A percentile compares a stretch with the other conserved stretches of the same genome.
Conservation (phyloP, 2,329 filamentous ascomycete genomes). For the Drechslerella dactyloides region DNA sequence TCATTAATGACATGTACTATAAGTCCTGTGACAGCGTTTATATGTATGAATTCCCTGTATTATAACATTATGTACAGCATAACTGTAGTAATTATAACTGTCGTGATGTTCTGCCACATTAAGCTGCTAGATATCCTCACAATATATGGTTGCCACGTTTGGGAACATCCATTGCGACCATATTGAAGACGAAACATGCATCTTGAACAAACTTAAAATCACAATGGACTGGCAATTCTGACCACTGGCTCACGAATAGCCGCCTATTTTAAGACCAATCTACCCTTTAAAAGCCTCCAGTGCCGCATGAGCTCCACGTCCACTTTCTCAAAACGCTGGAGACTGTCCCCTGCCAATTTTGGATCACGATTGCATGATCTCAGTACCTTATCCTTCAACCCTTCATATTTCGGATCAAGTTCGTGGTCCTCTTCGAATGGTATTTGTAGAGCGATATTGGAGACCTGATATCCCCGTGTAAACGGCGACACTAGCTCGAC, state of each 20-base stretch:
- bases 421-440: conserved; percentile 33
- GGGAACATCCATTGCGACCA: too few relatives aligned
- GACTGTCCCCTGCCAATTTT: conserved; percentile 13
- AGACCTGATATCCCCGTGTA: conserved; percentile 23
- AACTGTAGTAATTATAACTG: neutral
- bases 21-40: conserved; percentile 28
- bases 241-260: neutral
- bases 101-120: neutral
- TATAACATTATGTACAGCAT: neutral
- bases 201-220: too few relatives aligned
- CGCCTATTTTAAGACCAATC: conserved; percentile 22
- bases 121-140: too few relatives aligned
- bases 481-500: conserved; percentile 36
- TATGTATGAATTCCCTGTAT: conserved; percentile 3
- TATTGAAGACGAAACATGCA: too few relatives aligned
- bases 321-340: conserved; percentile 24
- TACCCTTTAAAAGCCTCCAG: conserved; percentile 35
- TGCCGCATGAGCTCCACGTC: conserved; percentile 32
- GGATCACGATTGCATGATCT: conserved; percentile 22
- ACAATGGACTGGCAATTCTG: neutral
- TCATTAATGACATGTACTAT: neutral
- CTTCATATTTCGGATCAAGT: conserved; percentile 33
- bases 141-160: too few relatives aligned
- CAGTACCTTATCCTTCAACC: conserved; percentile 27
- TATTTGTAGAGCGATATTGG: conserved; percentile 28